Evolutionary conservation across 805 yeast genomes (phyloP), one percentile per base, ranked within the genome.

Genomic region (Kodamaea kakaduensis): DNA sequence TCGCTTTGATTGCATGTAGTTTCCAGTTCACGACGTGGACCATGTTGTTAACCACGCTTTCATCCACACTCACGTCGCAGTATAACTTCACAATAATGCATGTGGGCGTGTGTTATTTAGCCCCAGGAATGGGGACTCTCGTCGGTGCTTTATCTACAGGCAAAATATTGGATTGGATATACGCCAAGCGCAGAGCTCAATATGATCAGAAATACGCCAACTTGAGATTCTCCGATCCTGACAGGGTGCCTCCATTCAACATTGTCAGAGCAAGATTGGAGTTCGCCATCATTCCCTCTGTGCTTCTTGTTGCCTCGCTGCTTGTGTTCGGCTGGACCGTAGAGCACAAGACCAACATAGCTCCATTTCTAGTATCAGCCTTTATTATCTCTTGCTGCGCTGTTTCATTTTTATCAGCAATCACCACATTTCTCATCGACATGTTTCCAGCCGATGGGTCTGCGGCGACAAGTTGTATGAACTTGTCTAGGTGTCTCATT

Each of bases 291-390:
- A 40, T 67, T 12, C 74, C 83, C 3, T 54, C 75, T 2, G 23
- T 65, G 2, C 44, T 75, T 5, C 50, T 72, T 3, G 44, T 56
- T 17, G 66, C 65, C 0, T 67, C 71, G 6, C 46, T 74, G 0
- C 40, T 80, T 1, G 57, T 77, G 17, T 83, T 73, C 55, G 95
- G 94, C 1, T 86, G 95, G 95, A 75, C 86, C 41, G 49, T 85
- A 9, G 64, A 73, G 22, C 56, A 59, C 17, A 55, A 62, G 18
- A 67, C 70, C 4, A 64, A 67, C 26, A 56, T 79, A 20, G 68
- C 79, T 0, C 74, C 77, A 0, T 75, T 84, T 5, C 59, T 85
- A 10, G 69, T 84, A 1, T 61, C 75, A 40, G 65, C 81, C 5
- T 78, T 76, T 30, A 52, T 81, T 35, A 65, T 77, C 2, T 77